Evolutionary conservation across 179 eudicot genomes (phyloP).

Genomic region (Nepenthes alata): DNA sequence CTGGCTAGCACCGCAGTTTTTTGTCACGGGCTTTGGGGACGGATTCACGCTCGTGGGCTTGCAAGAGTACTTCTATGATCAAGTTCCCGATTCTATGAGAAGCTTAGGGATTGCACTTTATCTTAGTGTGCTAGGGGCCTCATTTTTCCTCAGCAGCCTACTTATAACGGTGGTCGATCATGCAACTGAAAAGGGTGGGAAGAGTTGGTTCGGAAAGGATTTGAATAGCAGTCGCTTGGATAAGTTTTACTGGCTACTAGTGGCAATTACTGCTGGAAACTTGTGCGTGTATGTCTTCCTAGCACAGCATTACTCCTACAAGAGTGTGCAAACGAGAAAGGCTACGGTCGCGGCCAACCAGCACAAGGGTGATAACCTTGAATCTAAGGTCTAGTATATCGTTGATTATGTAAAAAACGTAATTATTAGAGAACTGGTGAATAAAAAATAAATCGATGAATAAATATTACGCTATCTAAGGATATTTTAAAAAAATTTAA

Average conservation of each 20-base stretch:
- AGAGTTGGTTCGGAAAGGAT: conserved; percentile 59
- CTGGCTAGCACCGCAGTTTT: conserved; percentile 62
- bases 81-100: conserved; percentile 75
- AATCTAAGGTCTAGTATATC: conserved; percentile 1
- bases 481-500: no score
- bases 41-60: conserved; percentile 63
- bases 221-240: conserved; percentile 53
- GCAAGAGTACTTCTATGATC: conserved; percentile 74
- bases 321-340: conserved; percentile 26
- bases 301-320: conserved; percentile 44
- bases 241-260: conserved; percentile 50
- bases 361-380: conserved; percentile 10
- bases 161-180: conserved; percentile 33
- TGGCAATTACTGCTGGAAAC: conserved; percentile 30
- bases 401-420: no score
- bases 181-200: conserved; percentile 30
- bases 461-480: no score
- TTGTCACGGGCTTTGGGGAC: conserved; percentile 49
- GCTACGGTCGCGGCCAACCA: conserved; percentile 25
- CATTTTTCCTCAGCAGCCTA: conserved; percentile 41
- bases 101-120: conserved; percentile 64
- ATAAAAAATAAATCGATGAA: no score
- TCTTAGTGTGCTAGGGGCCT: conserved; percentile 54
- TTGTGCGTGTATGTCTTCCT: conserved; percentile 25
- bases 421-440: no score